Evolutionary conservation across 2,329 filamentous ascomycete species (phyloP).

Genomic region (Ophiostoma ips): DNA sequence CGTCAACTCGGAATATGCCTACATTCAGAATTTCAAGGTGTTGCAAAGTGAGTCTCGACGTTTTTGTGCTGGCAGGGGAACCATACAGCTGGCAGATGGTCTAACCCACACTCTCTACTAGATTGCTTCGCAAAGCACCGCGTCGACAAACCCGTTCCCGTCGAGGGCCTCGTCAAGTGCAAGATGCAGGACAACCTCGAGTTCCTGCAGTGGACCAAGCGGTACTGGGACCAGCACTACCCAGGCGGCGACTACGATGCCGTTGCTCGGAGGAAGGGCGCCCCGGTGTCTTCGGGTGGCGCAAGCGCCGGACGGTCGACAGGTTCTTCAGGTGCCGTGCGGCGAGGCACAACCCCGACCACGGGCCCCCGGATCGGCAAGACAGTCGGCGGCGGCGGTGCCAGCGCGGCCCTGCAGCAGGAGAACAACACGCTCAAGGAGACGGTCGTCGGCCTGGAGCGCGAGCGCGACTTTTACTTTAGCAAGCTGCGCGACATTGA

Average conservation of each 20-base stretch:
- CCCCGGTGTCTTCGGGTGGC: constrained; percentile 19
- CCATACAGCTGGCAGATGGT: neutral
- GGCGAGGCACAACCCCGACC: constrained; percentile 49
- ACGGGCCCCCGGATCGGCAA: constrained; percentile 34
- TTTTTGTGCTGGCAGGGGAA: neutral
- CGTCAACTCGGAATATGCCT: constrained; percentile 91
- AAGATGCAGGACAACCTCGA: constrained; percentile 99
- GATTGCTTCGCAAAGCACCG: constrained; percentile 75
- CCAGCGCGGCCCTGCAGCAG: constrained; percentile 58
- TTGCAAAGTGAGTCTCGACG: constrained; percentile 81
- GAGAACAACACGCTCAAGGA: constrained; percentile 88
- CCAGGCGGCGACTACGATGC: constrained; percentile 96
- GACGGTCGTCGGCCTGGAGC: constrained; percentile 85
- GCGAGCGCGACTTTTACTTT: constrained; percentile 98
- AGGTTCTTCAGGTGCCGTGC: constrained; percentile 33
- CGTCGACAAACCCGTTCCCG: constrained; percentile 79
- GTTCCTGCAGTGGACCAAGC: constrained; percentile 94
- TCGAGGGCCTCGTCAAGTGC: constrained; percentile 84
- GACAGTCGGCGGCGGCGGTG: constrained; percentile 36
- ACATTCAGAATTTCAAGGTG: constrained; percentile 97
- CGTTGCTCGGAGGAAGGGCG: constrained; percentile 67
- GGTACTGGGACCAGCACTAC: constrained; percentile 96
- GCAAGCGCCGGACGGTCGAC: constrained; percentile 25
- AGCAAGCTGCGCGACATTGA: constrained; percentile 97
- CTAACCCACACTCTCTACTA: constrained; percentile 21